These are phyloP conservation scores for Psilocybe subaeruginosa DNA, from an alignment of 768 basidiomycete genomes.

Conservation along the genomic window DNA sequence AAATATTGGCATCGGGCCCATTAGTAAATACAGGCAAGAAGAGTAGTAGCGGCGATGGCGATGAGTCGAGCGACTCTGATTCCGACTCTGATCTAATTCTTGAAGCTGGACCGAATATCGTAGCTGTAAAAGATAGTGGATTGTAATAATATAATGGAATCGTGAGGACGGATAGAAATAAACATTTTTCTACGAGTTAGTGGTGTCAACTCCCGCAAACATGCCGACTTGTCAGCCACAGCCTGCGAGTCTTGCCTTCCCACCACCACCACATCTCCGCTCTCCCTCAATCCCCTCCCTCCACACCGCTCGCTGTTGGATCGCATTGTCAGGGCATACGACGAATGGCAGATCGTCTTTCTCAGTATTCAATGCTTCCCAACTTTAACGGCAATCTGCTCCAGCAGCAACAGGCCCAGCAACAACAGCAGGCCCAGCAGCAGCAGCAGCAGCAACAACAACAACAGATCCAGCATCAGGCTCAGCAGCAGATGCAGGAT, in stretches of 20 bases:
- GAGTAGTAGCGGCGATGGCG: constrained; percentile 9
- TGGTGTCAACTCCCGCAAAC: constrained; percentile 47
- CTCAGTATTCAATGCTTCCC: constrained; percentile 58
- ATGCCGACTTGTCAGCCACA: constrained; percentile 48
- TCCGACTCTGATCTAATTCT: constrained; percentile 74
- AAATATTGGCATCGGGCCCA: constrained; percentile 46
- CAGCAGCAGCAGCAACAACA: constrained; percentile 46
- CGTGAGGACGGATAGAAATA: constrained; percentile 12
- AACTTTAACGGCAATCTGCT: constrained; percentile 49
- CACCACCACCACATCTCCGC: constrained; percentile 47
- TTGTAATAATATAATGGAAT: constrained; percentile 9
- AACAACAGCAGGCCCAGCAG: constrained; percentile 42
- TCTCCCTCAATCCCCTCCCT: constrained; percentile 30
- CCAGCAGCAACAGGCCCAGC: constrained; percentile 49
- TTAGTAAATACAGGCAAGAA: constrained; percentile 18
- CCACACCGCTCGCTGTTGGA: constrained; percentile 20
- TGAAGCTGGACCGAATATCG: constrained; percentile 67
- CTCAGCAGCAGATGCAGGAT: constrained; percentile 46
- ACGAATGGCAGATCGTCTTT: constrained; percentile 62
- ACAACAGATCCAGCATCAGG: constrained; percentile 44
- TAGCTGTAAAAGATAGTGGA: neutral
- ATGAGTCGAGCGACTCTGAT: constrained; percentile 47
- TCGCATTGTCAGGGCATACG: constrained; percentile 27
- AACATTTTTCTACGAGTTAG: constrained; percentile 15
- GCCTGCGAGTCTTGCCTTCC: constrained; percentile 55